Conservation (phyloP, 805 yeast genomes). For the Blastobotrys parvus region DNA sequence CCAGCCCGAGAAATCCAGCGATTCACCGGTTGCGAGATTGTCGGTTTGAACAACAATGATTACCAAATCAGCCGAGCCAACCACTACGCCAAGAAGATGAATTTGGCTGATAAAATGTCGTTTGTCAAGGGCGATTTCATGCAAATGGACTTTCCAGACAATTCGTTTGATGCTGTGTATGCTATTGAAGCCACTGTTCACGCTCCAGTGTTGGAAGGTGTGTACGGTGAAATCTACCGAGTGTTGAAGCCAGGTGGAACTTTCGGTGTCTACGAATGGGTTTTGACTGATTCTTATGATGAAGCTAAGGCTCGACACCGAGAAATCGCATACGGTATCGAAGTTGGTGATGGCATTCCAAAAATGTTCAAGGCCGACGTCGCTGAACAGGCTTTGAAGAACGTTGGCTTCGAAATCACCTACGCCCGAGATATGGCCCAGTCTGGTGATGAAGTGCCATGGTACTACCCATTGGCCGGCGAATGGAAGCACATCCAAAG, state of each 20-base stretch:
- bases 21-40: conserved; percentile 78
- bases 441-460: conserved; percentile 74
- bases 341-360: conserved; percentile 98
- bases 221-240: conserved; percentile 86
- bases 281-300: conserved; percentile 91
- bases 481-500: conserved; percentile 84
- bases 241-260: conserved; percentile 96
- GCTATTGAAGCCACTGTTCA: conserved; percentile 99
- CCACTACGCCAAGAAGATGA: conserved; percentile 59
- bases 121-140: conserved; percentile 97
- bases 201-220: conserved; percentile 95
- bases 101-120: conserved; percentile 63
- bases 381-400: conserved; percentile 77
- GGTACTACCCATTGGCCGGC: conserved; percentile 97
- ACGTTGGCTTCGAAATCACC: conserved; percentile 79
- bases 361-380: conserved; percentile 84
- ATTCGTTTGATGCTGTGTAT: conserved; percentile 89
- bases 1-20: conserved; percentile 95
- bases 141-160: conserved; percentile 95
- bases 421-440: conserved; percentile 79
- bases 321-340: conserved; percentile 92
- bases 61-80: conserved; percentile 88
- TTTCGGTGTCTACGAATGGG: conserved; percentile 99
- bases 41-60: conserved; percentile 94
- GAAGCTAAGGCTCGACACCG: conserved; percentile 83